Evolutionary conservation across 306 rosid species (phyloP).

Genomic region (Lablab purpureus): DNA sequence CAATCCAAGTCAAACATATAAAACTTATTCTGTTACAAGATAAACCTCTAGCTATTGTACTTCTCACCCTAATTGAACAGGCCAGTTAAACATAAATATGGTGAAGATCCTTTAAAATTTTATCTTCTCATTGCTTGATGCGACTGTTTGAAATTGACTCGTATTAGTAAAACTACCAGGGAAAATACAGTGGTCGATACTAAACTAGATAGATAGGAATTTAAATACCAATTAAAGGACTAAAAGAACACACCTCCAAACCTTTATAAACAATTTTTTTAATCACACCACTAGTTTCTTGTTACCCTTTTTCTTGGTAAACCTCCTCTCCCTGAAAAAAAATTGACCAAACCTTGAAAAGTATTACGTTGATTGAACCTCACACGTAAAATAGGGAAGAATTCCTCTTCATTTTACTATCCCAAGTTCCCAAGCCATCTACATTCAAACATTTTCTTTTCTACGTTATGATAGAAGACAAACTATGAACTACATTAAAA

Average conservation of each 20-base stretch:
- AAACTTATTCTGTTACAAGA: background rate
- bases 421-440: background rate
- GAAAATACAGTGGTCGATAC: background rate
- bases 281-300: background rate
- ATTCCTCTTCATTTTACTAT: background rate
- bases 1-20: background rate
- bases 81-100: background rate
- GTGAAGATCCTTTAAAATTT: background rate
- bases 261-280: background rate
- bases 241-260: background rate
- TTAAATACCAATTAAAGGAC: background rate
- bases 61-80: slow-evolving; percentile 3
- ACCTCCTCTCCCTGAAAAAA: background rate
- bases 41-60: background rate
- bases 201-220: background rate
- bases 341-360: background rate
- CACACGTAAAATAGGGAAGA: background rate
- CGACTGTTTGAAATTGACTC: background rate
- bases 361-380: background rate
- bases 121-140: background rate
- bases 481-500: background rate
- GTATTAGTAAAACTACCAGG: background rate
- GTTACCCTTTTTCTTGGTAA: background rate
- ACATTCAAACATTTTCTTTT: background rate
- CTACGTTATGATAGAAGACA: background rate